These are phyloP conservation scores for Fusarium annulatum DNA, from an alignment of 2,329 filamentous ascomycete genomes.

Conservation along the genomic window DNA sequence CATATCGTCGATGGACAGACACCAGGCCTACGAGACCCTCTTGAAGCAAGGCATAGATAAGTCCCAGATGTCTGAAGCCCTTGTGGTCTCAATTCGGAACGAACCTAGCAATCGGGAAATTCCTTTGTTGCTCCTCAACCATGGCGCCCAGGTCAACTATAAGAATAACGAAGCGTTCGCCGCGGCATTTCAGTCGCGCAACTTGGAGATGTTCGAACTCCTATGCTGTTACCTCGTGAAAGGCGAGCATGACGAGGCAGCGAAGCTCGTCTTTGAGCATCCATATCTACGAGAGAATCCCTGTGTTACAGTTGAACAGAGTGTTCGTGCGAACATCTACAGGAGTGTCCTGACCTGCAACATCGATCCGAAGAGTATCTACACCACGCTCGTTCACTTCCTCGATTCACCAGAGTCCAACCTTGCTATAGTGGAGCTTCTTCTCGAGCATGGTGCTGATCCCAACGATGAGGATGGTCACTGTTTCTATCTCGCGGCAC, in stretches of 20 bases:
- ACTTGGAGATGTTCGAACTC: background rate
- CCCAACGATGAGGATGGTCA: conserved; percentile 6
- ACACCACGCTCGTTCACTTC: background rate
- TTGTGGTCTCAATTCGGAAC: background rate
- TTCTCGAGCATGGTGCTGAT: conserved; percentile 10
- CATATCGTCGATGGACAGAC: background rate
- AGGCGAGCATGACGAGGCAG: background rate
- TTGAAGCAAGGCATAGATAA: background rate
- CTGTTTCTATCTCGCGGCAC: conserved; percentile 9
- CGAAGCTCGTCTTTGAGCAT: conserved; percentile 1
- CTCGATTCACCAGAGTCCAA: background rate
- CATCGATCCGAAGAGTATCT: background rate
- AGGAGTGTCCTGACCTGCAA: background rate
- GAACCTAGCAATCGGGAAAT: background rate
- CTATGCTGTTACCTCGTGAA: conserved; percentile 3
- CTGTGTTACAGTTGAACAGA: background rate
- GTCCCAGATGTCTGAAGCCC: background rate
- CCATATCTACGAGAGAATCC: background rate
- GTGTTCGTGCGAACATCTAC: conserved; percentile 1
- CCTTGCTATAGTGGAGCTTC: background rate
- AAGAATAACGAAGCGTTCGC: background rate
- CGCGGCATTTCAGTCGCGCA: background rate
- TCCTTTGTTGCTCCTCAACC: background rate
- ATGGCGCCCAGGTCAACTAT: conserved; percentile 4
- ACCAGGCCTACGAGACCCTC: background rate